Conservation (phyloP, 768 basidiomycete genomes). For the Boletellus emodensis region DNA sequence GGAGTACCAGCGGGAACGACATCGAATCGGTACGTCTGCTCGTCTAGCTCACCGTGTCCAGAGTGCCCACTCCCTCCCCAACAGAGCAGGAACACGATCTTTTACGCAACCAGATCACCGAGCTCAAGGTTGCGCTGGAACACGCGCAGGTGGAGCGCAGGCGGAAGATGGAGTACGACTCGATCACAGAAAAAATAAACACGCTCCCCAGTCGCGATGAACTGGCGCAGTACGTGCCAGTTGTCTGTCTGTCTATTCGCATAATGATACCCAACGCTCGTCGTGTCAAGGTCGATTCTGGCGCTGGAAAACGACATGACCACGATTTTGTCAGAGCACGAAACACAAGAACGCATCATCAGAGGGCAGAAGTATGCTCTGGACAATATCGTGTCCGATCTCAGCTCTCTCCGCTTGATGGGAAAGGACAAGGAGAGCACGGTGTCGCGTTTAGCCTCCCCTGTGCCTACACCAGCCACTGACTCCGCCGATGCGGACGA, state of each 20-base stretch:
- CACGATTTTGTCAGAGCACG: constrained; percentile 70
- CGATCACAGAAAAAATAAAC: constrained; percentile 79
- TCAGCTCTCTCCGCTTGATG: constrained; percentile 58
- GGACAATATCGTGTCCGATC: constrained; percentile 59
- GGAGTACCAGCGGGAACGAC: constrained; percentile 71
- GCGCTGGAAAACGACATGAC: constrained; percentile 75
- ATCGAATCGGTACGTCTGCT: constrained; percentile 60
- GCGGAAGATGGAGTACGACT: constrained; percentile 85
- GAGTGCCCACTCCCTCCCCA: neutral
- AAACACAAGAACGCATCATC: constrained; percentile 63
- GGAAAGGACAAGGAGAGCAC: constrained; percentile 61
- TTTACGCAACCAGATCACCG: constrained; percentile 66
- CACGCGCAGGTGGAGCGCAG: constrained; percentile 72
- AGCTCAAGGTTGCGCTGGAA: constrained; percentile 71
- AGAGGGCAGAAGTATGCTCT: constrained; percentile 65
- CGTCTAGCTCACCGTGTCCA: neutral
- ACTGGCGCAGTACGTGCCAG: constrained; percentile 61
- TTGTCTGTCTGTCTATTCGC: too few species aligned
- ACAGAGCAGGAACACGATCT: constrained; percentile 69
- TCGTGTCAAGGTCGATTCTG: constrained; percentile 53
- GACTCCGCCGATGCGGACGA: constrained; percentile 33
- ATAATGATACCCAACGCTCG: neutral
- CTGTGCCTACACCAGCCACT: constrained; percentile 47
- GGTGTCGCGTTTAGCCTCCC: constrained; percentile 38
- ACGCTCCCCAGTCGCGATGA: constrained; percentile 73